phyloP scores from a whole-genome alignment of 2,329 filamentous ascomycete species.

The Ophiostoma piceae region DNA sequence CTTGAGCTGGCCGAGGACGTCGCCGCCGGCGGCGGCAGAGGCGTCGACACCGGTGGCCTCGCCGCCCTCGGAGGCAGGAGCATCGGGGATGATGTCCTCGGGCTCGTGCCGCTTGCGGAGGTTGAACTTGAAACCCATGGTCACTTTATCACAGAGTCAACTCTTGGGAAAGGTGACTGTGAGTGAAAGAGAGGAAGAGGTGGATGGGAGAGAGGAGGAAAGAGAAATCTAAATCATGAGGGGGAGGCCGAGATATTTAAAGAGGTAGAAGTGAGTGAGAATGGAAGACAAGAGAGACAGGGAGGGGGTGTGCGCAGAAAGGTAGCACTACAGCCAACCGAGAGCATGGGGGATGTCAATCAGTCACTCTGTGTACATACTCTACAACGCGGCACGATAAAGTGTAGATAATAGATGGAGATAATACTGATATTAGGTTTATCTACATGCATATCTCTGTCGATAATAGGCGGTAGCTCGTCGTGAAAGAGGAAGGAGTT shows the following conservation, averaged over 20 bases:
- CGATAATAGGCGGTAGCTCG: not conserved
- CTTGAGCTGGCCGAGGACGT: slow-evolving; percentile 44
- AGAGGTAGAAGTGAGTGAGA: too few species aligned
- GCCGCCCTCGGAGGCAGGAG: slow-evolving; percentile 1
- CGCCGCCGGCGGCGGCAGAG: slow-evolving; percentile 21
- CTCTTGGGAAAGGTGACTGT: not conserved
- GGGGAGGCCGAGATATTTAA: slow-evolving; percentile 11
- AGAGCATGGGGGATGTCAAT: slow-evolving; percentile 16
- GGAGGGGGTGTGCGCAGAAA: slow-evolving; percentile 8
- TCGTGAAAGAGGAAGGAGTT: slow-evolving; percentile 21
- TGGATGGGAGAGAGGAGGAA: not conserved
- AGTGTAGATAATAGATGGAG: not conserved
- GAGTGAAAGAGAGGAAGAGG: not conserved
- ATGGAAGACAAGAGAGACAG: not conserved
- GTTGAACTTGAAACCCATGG: slow-evolving; percentile 27
- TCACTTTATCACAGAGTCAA: not conserved
- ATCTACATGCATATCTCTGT: slow-evolving; percentile 13
- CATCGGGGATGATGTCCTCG: slow-evolving; percentile 41
- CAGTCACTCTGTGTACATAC: not conserved
- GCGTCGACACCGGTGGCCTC: slow-evolving; percentile 1
- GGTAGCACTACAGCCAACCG: slow-evolving; percentile 18
- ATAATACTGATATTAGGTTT: not conserved
- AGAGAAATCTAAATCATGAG: not conserved
- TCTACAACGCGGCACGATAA: not conserved
- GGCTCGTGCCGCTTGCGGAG: slow-evolving; percentile 44